Base-by-base conservation (phyloP, 2,329 filamentous ascomycete species). In the Cladosporium sp. region DNA sequence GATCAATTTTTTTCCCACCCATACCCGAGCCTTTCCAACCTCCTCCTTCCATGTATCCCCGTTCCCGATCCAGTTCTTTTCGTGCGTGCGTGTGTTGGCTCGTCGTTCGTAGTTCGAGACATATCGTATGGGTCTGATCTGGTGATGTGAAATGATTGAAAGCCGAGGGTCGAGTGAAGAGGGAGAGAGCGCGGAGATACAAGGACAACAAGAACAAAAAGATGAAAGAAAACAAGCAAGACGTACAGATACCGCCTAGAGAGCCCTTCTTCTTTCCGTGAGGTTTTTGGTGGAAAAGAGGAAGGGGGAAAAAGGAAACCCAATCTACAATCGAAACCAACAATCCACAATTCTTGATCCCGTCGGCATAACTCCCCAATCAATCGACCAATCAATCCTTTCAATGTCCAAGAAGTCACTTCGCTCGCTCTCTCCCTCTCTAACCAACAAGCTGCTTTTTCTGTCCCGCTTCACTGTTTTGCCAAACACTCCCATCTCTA, bases 231-330 rank as follows among this genome's bases (percentile, higher is more conserved):
- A 37, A 16, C 37, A 44, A 57, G 31, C 2, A 33, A 57, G 55
- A 57, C 55, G 55, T 57, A 37, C 55, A 57, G 55, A 57, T 57
- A 57, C 55, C 55, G 55, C 40, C 55, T 57, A 57, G 31, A 29
- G 14, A 55, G 18, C 29, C 23, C 18, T 21, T 53, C n/a, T 31
- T 16, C 49, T 28, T 29, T 28, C 50, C 11, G 26, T 12, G 16
- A 10, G 3, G 8, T 18, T 33, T 57, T 18, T 18, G 8, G 18
- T 40, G 23, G 14, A 35, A 35, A 35, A 16, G 33, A 35, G 33
- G 33, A 28, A 37, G 8, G 6, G 14, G 26, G 12, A 1, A 11
- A 28, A 55, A 33, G 26, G 18, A 57, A 8, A 35, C 40, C 21
- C 12, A 57, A 57, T 35, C 55, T 35, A 37, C 29, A 37, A 40